phyloP scores from a whole-genome alignment of 257 asterid species.

The Solanum ossicruentum region DNA sequence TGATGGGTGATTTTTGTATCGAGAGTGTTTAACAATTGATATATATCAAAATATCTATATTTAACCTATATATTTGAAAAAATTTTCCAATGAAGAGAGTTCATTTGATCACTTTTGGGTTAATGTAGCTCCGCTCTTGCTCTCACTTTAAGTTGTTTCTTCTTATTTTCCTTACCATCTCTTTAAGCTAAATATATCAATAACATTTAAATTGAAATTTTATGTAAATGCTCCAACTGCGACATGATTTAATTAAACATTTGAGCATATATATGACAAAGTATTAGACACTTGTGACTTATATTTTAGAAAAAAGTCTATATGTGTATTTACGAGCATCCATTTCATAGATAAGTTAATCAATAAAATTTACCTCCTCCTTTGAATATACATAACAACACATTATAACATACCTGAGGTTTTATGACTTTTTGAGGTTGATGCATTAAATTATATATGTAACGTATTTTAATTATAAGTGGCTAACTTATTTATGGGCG shows the following conservation, averaged over 20 bases:
- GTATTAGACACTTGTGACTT: background rate
- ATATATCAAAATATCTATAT: too few relatives aligned
- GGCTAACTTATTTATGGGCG: background rate
- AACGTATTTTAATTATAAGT: background rate
- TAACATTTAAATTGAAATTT: background rate
- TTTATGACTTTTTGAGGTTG: background rate
- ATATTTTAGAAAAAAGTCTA: background rate
- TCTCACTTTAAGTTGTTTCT: background rate
- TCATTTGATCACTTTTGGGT: too few relatives aligned
- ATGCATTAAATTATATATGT: background rate
- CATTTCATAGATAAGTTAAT: background rate
- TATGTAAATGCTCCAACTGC: background rate
- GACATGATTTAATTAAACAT: background rate
- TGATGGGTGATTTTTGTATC: too few relatives aligned
- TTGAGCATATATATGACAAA: background rate
- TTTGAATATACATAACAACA: background rate
- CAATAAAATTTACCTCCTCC: background rate
- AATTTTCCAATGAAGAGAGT: too few relatives aligned
- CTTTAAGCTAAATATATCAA: background rate
- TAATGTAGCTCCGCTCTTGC: too few relatives aligned
- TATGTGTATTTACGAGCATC: background rate
- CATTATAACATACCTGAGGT: background rate
- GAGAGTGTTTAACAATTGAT: too few relatives aligned
- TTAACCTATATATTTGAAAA: too few relatives aligned
- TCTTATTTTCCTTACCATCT: background rate